Evolutionary conservation across 306 rosid species (phyloP).

Genomic region (barrel medic (Medicago truncatula)): DNA sequence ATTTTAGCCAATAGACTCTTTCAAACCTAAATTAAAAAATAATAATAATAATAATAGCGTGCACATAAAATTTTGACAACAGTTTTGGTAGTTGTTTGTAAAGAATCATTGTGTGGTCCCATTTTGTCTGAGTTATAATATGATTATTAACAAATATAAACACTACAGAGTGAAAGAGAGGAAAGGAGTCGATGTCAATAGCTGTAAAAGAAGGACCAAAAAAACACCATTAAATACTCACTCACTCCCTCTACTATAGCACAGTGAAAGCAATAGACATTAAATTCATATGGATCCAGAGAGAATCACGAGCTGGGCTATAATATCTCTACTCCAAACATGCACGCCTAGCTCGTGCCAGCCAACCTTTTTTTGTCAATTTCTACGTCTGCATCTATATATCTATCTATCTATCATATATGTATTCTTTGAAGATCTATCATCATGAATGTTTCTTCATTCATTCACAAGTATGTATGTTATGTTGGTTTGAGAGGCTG

Average conservation of each 20-base stretch:
- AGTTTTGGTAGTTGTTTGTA: slow-evolving; percentile 6
- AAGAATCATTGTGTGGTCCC: slow-evolving; percentile 57
- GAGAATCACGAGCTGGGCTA: slow-evolving; percentile 47
- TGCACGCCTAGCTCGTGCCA: slow-evolving; percentile 39
- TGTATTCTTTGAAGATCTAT: slow-evolving; percentile 19
- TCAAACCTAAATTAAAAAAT: too few species aligned
- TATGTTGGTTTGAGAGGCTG: slow-evolving; percentile 90
- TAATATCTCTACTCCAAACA: slow-evolving; percentile 35
- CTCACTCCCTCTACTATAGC: slow-evolving; percentile 37
- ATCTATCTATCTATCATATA: too few species aligned
- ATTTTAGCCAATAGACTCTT: background rate
- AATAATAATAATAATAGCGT: background rate
- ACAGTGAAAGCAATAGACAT: slow-evolving; percentile 42
- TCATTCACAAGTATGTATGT: background rate
- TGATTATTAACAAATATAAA: slow-evolving; percentile 38
- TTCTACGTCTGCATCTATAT: background rate
- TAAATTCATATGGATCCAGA: slow-evolving; percentile 42
- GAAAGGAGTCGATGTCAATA: slow-evolving; percentile 64
- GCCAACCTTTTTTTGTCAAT: slow-evolving; percentile 25
- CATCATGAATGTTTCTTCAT: background rate
- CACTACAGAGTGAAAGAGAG: slow-evolving; percentile 34
- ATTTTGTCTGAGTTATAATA: slow-evolving; percentile 26
- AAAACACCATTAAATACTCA: slow-evolving; percentile 52
- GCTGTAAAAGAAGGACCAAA: slow-evolving; percentile 69
- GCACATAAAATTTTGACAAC: slow-evolving; percentile 3